Percentiles rank a stretch among this genome's conserved stretches.
phyloP scores from a whole-genome alignment of 306 rosid genomes.

The Abrus precatorius region DNA sequence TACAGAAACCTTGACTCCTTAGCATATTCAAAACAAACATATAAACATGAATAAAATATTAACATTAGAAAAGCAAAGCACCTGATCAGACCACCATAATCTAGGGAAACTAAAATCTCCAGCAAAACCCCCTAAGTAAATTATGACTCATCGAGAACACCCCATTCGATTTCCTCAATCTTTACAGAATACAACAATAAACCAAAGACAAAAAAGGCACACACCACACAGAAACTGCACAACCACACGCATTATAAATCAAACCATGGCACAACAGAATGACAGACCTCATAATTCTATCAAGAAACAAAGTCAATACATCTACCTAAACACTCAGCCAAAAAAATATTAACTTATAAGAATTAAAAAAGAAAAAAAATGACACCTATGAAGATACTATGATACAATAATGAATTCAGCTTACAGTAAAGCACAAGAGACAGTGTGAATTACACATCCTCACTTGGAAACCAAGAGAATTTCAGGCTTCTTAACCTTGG shows the following conservation, averaged over 20 bases:
- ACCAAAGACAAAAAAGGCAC: not conserved
- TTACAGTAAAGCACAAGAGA: slow-evolving; percentile 47
- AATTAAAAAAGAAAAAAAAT: not conserved
- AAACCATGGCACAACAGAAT: not conserved
- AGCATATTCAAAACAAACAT: slow-evolving; percentile 12
- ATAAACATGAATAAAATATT: not conserved
- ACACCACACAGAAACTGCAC: slow-evolving; percentile 19
- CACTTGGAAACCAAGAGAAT: slow-evolving; percentile 87
- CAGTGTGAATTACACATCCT: slow-evolving; percentile 39
- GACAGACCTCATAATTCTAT: slow-evolving; percentile 19
- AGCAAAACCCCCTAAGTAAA: slow-evolving; percentile 21
- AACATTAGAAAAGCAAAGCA: slow-evolving; percentile 27
- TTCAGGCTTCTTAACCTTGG: slow-evolving; percentile 89
- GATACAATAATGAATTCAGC: slow-evolving; percentile 49
- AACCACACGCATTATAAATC: slow-evolving; percentile 35
- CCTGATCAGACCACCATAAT: not conserved
- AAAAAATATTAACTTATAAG: slow-evolving; percentile 29
- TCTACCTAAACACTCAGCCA: slow-evolving; percentile 28
- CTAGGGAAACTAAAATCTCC: not conserved
- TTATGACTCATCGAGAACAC: slow-evolving; percentile 17
- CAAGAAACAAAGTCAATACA: slow-evolving; percentile 37
- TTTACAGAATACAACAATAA: slow-evolving; percentile 38
- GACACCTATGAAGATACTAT: slow-evolving; percentile 46
- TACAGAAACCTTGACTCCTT: not conserved
- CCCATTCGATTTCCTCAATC: slow-evolving; percentile 44